These are phyloP conservation scores for Fistulinella prunicolor DNA, from an alignment of 768 basidiomycete genomes.

Conservation along the genomic window DNA sequence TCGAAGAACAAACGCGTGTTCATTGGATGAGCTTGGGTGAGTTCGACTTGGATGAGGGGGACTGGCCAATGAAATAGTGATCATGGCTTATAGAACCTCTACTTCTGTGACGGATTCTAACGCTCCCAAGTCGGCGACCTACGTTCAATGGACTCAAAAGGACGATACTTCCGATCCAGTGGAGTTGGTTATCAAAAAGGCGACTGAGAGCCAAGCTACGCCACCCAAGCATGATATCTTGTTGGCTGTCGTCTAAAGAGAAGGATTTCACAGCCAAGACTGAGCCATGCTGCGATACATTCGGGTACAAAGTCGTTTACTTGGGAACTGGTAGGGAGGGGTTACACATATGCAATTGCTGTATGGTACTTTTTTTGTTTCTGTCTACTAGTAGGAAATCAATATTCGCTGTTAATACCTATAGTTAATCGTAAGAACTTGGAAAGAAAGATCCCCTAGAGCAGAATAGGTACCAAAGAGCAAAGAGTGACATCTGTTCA, in stretches of 20 bases:
- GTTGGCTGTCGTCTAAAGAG: conserved; percentile 11
- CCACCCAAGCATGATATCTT: conserved; percentile 1
- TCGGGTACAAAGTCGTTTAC: neutral
- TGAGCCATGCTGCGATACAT: neutral
- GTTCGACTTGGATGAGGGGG: neutral
- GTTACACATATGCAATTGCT: neutral
- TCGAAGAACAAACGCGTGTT: conserved; percentile 9
- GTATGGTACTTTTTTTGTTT: conserved; percentile 14
- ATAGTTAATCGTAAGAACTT: neutral
- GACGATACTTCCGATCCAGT: conserved; percentile 3
- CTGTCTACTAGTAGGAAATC: conserved; percentile 2
- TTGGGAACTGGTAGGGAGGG: neutral
- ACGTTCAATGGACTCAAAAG: conserved; percentile 11
- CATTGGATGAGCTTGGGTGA: conserved; percentile 21
- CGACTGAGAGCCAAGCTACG: conserved; percentile 1
- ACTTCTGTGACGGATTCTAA: conserved; percentile 7
- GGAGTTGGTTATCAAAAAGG: conserved; percentile 5
- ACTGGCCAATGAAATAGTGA: neutral
- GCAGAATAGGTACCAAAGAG: neutral
- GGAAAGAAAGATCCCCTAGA: neutral
- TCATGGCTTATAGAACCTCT: conserved; percentile 3
- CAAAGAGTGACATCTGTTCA: conserved; percentile 29
- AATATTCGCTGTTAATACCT: neutral
- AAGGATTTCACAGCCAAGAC: no score
- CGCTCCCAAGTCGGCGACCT: conserved; percentile 16